These are phyloP conservation scores for Neoboletus magnificus DNA, from an alignment of 768 basidiomycete species.

Conservation along the genomic window DNA sequence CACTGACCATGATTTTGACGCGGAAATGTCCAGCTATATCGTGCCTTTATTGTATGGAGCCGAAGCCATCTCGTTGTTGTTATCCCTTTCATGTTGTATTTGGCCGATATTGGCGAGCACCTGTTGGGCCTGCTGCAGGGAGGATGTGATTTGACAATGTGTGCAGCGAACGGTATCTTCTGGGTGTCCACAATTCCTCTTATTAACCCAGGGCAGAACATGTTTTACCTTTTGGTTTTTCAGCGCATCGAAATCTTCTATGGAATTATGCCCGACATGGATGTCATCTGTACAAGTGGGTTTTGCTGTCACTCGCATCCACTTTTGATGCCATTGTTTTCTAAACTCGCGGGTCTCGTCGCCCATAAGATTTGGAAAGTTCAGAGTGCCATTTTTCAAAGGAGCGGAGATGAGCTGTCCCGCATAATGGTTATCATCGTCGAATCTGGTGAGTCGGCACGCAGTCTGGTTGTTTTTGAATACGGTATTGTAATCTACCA, in stretches of 20 bases:
- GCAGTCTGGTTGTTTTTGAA: background rate
- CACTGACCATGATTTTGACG: background rate
- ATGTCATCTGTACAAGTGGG: background rate
- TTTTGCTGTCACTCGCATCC: background rate
- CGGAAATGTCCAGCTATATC: background rate
- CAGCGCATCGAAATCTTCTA: background rate
- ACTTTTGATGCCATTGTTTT: background rate
- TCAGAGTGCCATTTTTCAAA: background rate
- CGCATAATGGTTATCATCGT: background rate
- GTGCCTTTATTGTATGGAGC: background rate
- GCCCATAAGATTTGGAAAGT: background rate
- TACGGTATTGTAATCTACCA: background rate
- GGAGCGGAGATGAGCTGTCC: background rate
- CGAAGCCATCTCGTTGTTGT: background rate
- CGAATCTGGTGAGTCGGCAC: background rate
- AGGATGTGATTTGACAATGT: background rate
- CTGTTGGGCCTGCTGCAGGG: background rate
- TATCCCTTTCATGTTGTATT: background rate
- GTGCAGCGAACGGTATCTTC: background rate
- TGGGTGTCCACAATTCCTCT: background rate
- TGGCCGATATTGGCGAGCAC: background rate
- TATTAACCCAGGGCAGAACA: background rate
- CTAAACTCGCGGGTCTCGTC: background rate
- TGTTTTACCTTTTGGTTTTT: background rate
- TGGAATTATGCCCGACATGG: background rate